phyloP scores from a whole-genome alignment of 257 asterid genomes.

The Dorcoceras hygrometricum region DNA sequence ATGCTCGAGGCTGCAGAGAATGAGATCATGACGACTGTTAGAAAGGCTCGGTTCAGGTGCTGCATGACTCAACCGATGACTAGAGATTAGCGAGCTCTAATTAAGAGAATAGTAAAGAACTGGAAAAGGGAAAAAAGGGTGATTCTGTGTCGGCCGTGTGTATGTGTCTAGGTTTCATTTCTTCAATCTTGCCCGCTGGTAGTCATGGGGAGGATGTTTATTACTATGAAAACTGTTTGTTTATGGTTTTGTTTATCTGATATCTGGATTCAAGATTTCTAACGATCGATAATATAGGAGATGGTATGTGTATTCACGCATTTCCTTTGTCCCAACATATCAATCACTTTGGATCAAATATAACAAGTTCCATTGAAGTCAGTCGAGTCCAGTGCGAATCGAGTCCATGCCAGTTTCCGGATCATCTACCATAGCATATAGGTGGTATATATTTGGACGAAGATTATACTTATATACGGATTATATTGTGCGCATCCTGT shows the following conservation, averaged over 20 bases:
- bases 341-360: neutral
- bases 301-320: neutral
- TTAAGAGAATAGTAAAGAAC: constrained; percentile 32
- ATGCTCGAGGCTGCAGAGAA: constrained; percentile 68
- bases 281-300: neutral
- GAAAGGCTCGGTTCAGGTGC: constrained; percentile 81
- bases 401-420: neutral
- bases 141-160: constrained; percentile 36
- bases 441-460: neutral
- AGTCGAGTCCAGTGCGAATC: neutral
- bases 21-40: constrained; percentile 56
- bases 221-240: constrained; percentile 46
- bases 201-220: constrained; percentile 36
- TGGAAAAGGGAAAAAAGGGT: constrained; percentile 25
- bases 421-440: neutral
- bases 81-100: constrained; percentile 40
- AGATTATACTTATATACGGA: too few relatives aligned
- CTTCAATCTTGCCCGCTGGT: constrained; percentile 36
- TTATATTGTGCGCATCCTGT: too few relatives aligned
- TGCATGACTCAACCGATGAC: constrained; percentile 69
- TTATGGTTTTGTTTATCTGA: constrained; percentile 29
- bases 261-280: constrained; percentile 29
- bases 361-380: neutral
- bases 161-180: constrained; percentile 53
- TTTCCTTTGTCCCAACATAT: neutral